Conservation (phyloP, 345 rosid species). For the Salix viminalis region DNA sequence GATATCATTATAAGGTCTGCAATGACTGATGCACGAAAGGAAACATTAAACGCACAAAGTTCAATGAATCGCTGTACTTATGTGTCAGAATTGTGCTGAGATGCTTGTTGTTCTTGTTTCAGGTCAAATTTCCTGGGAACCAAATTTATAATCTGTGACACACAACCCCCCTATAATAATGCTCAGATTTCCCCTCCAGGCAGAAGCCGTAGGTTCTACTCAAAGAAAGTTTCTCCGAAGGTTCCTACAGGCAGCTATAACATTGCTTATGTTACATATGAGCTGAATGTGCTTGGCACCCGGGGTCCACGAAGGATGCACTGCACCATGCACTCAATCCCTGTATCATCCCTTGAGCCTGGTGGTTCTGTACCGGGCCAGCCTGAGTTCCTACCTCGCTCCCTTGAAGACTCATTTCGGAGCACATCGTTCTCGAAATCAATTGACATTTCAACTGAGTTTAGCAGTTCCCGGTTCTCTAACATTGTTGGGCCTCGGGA, state of each 20-base stretch:
- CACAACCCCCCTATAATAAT: conserved; percentile 16
- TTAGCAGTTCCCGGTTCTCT: conserved; percentile 18
- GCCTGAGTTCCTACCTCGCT: conserved; percentile 18
- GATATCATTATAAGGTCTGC: neutral
- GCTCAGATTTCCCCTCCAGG: conserved; percentile 20
- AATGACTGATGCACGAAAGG: neutral
- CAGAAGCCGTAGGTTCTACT: conserved; percentile 17
- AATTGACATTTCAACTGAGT: conserved; percentile 11
- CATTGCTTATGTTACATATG: conserved; percentile 16
- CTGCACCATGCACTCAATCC: conserved; percentile 21
- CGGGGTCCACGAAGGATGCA: conserved; percentile 18
- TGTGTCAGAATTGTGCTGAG: neutral
- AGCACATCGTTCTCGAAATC: conserved; percentile 18
- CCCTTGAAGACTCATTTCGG: conserved; percentile 16
- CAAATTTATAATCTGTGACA: conserved; percentile 16
- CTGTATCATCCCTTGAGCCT: conserved; percentile 11
- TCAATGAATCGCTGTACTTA: neutral
- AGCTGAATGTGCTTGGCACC: conserved; percentile 21
- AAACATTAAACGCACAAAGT: neutral
- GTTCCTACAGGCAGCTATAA: conserved; percentile 21
- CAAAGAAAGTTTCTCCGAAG: conserved; percentile 19
- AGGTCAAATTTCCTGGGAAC: conserved; percentile 22
- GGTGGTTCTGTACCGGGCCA: conserved; percentile 19
- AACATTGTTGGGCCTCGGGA: neutral
- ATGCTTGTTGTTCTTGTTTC: neutral